Conservation (phyloP, 2,329 filamentous ascomycete species). For the Aureobasidium sp. region DNA sequence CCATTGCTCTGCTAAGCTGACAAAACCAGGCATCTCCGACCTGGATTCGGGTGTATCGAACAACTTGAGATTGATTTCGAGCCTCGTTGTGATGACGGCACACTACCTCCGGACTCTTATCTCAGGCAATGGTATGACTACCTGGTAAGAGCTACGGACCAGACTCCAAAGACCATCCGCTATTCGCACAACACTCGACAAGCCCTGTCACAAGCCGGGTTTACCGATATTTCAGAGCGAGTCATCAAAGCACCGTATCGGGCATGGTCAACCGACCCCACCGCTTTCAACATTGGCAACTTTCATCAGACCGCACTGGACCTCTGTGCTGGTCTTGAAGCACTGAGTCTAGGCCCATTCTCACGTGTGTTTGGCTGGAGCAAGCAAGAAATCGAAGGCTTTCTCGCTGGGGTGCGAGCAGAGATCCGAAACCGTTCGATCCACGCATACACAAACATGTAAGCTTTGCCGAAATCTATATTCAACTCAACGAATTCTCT, state of each 20-base stretch:
- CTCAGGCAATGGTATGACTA: slow-evolving; percentile 49
- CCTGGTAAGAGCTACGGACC: slow-evolving; percentile 57
- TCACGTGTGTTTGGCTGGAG: slow-evolving; percentile 36
- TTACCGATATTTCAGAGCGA: slow-evolving; percentile 67
- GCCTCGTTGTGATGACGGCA: slow-evolving; percentile 61
- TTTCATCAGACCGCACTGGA: slow-evolving; percentile 79
- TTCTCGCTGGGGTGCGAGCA: slow-evolving; percentile 54
- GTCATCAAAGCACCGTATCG: slow-evolving; percentile 64
- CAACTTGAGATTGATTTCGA: slow-evolving; percentile 83
- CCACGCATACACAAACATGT: slow-evolving; percentile 70
- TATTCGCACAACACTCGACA: slow-evolving; percentile 54
- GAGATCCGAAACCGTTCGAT: slow-evolving; percentile 62
- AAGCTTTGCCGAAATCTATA: slow-evolving; percentile 35
- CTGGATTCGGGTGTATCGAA: slow-evolving; percentile 68
- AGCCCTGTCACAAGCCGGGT: slow-evolving; percentile 61
- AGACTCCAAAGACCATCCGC: slow-evolving; percentile 54
- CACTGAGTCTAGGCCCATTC: slow-evolving; percentile 59
- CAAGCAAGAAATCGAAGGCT: slow-evolving; percentile 48
- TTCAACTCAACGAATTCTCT: slow-evolving; percentile 15
- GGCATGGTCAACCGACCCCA: slow-evolving; percentile 58
- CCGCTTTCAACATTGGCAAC: slow-evolving; percentile 59
- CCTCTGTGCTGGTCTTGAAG: slow-evolving; percentile 55
- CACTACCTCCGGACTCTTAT: slow-evolving; percentile 45
- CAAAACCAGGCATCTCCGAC: slow-evolving; percentile 58
- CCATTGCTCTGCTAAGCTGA: slow-evolving; percentile 19